Conservation (phyloP, 805 yeast genomes). For the Yarrowia bubula region DNA sequence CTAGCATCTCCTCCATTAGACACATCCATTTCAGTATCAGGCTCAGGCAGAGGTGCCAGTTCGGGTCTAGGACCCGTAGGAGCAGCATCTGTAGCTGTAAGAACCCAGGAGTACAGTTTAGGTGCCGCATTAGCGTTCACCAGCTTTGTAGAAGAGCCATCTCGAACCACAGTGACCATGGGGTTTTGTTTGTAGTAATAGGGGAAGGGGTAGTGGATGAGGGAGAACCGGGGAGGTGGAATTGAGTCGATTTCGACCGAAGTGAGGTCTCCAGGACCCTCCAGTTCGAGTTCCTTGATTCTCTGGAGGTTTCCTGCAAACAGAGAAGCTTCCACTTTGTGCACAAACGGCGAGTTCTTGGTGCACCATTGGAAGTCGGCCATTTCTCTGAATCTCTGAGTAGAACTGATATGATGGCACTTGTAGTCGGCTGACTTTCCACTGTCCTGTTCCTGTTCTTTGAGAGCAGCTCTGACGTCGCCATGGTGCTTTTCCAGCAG, state of each 20-base stretch:
- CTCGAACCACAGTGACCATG: conserved; percentile 50
- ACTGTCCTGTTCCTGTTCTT: conserved; percentile 40
- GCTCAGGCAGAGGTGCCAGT: conserved; percentile 29
- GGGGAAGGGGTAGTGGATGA: conserved; percentile 69
- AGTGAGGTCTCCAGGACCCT: conserved; percentile 30
- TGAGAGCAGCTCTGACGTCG: conserved; percentile 59
- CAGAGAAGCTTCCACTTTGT: conserved; percentile 44
- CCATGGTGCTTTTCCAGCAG: conserved; percentile 36
- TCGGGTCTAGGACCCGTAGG: conserved; percentile 41
- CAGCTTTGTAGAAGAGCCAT: conserved; percentile 38
- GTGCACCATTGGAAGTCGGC: conserved; percentile 82
- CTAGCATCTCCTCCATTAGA: conserved; percentile 4
- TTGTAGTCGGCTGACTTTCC: not conserved
- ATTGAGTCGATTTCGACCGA: conserved; percentile 56
- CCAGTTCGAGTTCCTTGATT: conserved; percentile 43
- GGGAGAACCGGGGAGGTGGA: conserved; percentile 84
- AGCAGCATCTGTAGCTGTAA: conserved; percentile 40
- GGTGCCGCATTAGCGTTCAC: conserved; percentile 37
- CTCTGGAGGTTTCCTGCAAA: conserved; percentile 44
- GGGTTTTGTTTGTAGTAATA: conserved; percentile 79
- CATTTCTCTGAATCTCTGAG: conserved; percentile 76
- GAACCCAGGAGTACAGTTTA: conserved; percentile 38
- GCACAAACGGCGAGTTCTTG: conserved; percentile 52
- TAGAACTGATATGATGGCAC: conserved; percentile 52
- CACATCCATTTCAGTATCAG: not conserved